Percentiles rank a stretch among this genome's conserved stretches.
phyloP scores from a whole-genome alignment of 2,329 filamentous ascomycete species.

The Epichloe amarillans region DNA sequence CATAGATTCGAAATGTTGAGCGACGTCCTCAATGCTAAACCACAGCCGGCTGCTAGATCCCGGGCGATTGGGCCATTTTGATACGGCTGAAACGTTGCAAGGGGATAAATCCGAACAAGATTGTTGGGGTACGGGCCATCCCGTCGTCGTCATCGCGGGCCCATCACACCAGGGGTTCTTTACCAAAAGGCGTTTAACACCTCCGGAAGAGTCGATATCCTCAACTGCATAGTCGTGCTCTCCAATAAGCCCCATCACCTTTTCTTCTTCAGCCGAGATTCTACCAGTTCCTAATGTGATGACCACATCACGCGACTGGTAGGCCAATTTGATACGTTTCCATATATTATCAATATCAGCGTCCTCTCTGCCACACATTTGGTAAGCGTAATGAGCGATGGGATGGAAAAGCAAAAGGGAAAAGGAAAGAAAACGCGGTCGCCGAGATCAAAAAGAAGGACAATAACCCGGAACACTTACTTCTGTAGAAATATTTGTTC shows the following conservation, averaged over 20 bases:
- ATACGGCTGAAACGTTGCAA: neutral
- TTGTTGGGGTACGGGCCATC: neutral
- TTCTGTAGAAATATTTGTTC: conserved; percentile 86
- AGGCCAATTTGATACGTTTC: conserved; percentile 61
- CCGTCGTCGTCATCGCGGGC: conserved; percentile 43
- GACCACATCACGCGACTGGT: conserved; percentile 66
- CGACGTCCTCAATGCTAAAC: conserved; percentile 78
- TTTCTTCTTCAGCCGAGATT: conserved; percentile 63
- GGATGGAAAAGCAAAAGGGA: neutral
- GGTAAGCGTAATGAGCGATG: neutral
- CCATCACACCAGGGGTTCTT: conserved; percentile 96
- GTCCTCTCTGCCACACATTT: conserved; percentile 46
- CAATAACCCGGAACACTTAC: conserved; percentile 19
- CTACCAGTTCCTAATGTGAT: conserved; percentile 84
- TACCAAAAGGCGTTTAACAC: conserved; percentile 58
- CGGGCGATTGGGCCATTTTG: neutral
- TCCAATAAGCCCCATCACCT: conserved; percentile 66
- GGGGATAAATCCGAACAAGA: conserved; percentile 7
- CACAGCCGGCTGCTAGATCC: conserved; percentile 66
- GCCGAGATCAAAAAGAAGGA: neutral
- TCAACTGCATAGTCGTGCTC: conserved; percentile 93
- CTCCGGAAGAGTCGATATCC: conserved; percentile 52
- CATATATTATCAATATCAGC: conserved; percentile 65
- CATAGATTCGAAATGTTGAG: conserved; percentile 87
- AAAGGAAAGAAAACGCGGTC: neutral